Evolutionary conservation across 805 yeast species (phyloP), one percentile per base, ranked within the genome.

Genomic region (Candida silvatica): DNA sequence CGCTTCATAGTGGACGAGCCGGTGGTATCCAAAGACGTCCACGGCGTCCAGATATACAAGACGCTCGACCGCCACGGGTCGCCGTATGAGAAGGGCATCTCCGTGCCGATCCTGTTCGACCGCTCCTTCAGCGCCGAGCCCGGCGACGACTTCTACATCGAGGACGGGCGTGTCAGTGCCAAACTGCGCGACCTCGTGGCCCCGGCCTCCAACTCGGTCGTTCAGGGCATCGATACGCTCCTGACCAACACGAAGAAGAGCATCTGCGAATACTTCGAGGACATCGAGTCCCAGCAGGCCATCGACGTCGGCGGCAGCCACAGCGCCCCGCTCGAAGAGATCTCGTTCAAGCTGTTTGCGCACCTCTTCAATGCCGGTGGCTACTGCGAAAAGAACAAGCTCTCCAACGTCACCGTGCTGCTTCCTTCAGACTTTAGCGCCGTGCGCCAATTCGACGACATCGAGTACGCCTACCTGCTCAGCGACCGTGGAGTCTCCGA

Each of bases 101-200:
- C 36, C 3, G 38, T 56, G 1, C 73, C 71, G 1, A 43, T 64
- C 1, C 27, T 61, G 14, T 36, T 59, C 11, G 56, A 51, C 26
- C 39, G 61, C 32, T 59, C 61, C 37, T n/a, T n/a, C n/a, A n/a
- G n/a, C n/a, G n/a, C n/a, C n/a, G n/a, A n/a, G n/a, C n/a, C n/a
- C n/a, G 6, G 15, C 5, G 36, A 29, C 5, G 55, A 51, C n/a
- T 44, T 43, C 42, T 35, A 64, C 15, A 65, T 74, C 29, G 69
- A 68, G 37, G 51, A 54, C 4, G 56, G 71, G 0, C 55, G 61
- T n/a, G 71, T 81, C 4, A 65, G 61, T n/a, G 71, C 80, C 4
- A 65, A 79, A 1, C 80, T 75, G 17, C 55, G 66, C 1, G 80
- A 81, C 48, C 51, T 74, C 18, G 57, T 53, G 34, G 85, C 92